These are phyloP conservation scores for Tilletia horrida DNA, from an alignment of 1,284 basidiomycete genomes.

Conservation along the genomic window DNA sequence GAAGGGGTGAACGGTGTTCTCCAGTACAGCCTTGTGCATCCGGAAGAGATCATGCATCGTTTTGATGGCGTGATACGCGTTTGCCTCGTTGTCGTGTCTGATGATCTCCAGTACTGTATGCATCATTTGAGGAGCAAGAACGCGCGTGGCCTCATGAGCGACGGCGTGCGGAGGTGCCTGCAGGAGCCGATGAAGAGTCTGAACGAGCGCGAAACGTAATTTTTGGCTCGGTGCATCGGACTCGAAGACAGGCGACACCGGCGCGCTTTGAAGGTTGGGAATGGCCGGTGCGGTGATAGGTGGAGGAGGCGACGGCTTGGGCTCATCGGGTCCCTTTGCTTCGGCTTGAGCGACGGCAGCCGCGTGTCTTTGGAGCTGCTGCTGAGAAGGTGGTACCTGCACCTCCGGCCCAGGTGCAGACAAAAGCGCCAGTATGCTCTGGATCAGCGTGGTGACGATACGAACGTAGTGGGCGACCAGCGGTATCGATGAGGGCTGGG, in stretches of 20 bases:
- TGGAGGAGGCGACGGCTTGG: background rate
- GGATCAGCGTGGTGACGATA: conserved; percentile 3
- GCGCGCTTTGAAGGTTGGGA: background rate
- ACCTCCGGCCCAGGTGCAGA: background rate
- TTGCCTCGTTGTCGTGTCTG: conserved; percentile 92
- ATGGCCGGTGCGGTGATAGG: background rate
- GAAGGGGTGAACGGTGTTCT: conserved; percentile 76
- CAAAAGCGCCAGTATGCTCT: background rate
- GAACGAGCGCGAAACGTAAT: background rate
- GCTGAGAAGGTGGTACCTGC: conserved; percentile 3
- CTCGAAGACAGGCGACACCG: background rate
- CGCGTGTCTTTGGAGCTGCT: conserved; percentile 11
- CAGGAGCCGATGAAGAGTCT: conserved; percentile 4
- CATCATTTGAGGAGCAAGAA: conserved; percentile 62
- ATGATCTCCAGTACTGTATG: conserved; percentile 73
- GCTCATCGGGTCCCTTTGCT: conserved; percentile 7
- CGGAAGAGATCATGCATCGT: conserved; percentile 72
- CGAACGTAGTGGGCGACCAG: background rate
- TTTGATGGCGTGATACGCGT: conserved; percentile 86
- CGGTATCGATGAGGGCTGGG: too few species aligned
- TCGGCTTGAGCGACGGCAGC: conserved; percentile 1
- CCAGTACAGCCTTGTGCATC: conserved; percentile 60
- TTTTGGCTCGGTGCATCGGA: background rate
- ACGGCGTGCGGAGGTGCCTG: conserved; percentile 14
- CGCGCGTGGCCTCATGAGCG: conserved; percentile 3